Base-by-base conservation (phyloP, 2,329 filamentous ascomycete species). In the Diaporthe ampelina region DNA sequence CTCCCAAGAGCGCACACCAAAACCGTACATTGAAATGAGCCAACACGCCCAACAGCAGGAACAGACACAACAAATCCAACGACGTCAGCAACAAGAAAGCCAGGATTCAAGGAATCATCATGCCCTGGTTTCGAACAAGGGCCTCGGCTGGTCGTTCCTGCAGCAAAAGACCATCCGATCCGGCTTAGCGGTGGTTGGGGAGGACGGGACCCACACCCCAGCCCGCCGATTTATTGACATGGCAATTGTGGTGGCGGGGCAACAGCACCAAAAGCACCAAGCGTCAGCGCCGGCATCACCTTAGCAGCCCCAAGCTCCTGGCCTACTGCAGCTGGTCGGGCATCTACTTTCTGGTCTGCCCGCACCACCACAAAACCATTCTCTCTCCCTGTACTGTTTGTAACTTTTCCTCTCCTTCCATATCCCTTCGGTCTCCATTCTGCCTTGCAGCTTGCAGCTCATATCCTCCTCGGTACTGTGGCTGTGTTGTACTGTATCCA, bases 211-310 rank as follows among this genome's bases (percentile, higher is more conserved):
- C 70, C 70, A 63, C 57, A 11, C 67, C 65, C 70, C 72, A 73
- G 72, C 72, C 61, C 70, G 70, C 70, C 70, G 32, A 72, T 72
- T 72, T 72, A 72, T 72, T 63, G 70, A 72, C 70, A 72, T 54
- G 48, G 32, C 57, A 13, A 54, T 63, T 63, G 1, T 54, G 70
- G 70, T 72, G 70, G 70, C 70, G 70, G 70, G 70, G 70, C 70
- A 72, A 63, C 70, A 37, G 45, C 29, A 24, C 5, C 43, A 7
- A 7, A 17, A 48, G 21, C 48, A n/a, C n/a, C 29, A 63, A 63
- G 58, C 58, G 13, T 32, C 57, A 24, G 57, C 57, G 13, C 35
- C 35, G 21, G 57, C 57, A 59, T 48, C 29, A 67, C 24, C 43
- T 50, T 50, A 52, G 61, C 45, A 65, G 40, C 43, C 24, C 26